Base-by-base conservation (phyloP, 2,329 filamentous ascomycete species). In the Diplodia mutila region DNA sequence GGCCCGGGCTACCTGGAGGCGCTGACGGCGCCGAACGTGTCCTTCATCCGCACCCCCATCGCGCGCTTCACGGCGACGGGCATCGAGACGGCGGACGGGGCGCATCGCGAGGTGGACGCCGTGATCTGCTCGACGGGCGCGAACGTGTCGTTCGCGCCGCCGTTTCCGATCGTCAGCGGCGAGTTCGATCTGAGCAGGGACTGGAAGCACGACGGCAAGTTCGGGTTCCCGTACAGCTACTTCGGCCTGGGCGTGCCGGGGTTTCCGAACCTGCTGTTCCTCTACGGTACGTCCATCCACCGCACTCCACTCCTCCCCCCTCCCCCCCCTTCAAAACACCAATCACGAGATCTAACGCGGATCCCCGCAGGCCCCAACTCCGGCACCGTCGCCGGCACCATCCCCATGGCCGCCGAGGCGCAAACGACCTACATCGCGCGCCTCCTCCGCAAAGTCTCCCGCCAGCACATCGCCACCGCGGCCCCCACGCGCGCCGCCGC, bases 231-330 rank as follows among this genome's bases (percentile, higher is more conserved):
- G 0, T 88, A 90, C 73, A 55, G 86, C 0, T 92, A 92, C 71
- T 79, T 91, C 7, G 89, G 89, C 0, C 72, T 89, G 0, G 85
- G 86, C 0, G 86, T 87, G 0, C 89, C 89, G 0, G 86, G 85
- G 0, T 91, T 91, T 69, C 89, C 90, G 0, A 92, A 92, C 70
- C 78, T 91, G 0, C 81, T 90, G 32, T 90, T 89, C 73, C 73
- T 91, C 6, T 84, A 86, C 32, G 90, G 89, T 0, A 51, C 32
- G 32, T 34, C 11, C 67, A 72, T 72, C 3, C 42, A 27, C 18
- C 16, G 12, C 27, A 7, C 8, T 27, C 18, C 18, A 2, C n/a
- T 37, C 72, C 18, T 18, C 18, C 39, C 18, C 6, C 18, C 18
- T 3, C 3, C 42, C 18, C 16, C 3, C n/a, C 18, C 14, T 9